These are phyloP conservation scores for Phytophthora gonapodyides DNA, from an alignment of 352 stramenopile genomes.

Conservation along the genomic window DNA sequence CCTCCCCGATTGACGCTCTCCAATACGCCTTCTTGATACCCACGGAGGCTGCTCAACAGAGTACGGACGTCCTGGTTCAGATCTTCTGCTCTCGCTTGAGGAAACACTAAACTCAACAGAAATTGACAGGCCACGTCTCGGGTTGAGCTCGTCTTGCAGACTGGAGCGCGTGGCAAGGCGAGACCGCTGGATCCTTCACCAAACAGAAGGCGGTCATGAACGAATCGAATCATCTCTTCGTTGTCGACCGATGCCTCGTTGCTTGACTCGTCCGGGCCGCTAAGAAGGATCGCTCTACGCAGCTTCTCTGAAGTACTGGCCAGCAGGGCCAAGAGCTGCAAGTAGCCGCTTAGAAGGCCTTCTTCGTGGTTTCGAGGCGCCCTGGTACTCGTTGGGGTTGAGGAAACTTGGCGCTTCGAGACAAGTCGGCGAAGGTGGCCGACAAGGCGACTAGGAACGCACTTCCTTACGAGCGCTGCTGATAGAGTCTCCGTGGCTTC, in stretches of 20 bases:
- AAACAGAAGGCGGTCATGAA: constrained; percentile 29
- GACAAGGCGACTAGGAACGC: constrained; percentile 20
- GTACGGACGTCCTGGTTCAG: constrained; percentile 16
- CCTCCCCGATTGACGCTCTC: constrained; percentile 37
- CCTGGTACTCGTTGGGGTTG: background rate
- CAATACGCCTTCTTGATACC: constrained; percentile 37
- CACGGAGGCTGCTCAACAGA: constrained; percentile 25
- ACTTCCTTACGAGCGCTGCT: constrained; percentile 10
- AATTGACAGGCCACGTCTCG: constrained; percentile 25
- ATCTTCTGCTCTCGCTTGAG: background rate
- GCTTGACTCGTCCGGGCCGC: background rate
- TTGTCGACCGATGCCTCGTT: background rate
- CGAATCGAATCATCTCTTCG: constrained; percentile 21
- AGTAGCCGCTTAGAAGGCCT: constrained; percentile 20
- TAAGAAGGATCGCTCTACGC: constrained; percentile 11
- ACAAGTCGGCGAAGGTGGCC: constrained; percentile 20
- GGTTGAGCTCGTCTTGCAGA: constrained; percentile 23
- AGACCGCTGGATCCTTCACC: constrained; percentile 2
- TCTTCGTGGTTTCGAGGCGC: constrained; percentile 14
- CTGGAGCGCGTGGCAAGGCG: background rate
- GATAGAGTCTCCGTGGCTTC: constrained; percentile 6
- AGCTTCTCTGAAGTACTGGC: constrained; percentile 23
- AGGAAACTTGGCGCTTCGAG: constrained; percentile 8
- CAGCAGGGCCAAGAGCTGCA: constrained; percentile 26
- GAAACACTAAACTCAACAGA: constrained; percentile 27